Evolutionary conservation across 345 rosid species (phyloP), one percentile per base, ranked within the genome.

Genomic region (Arabis hirsuta): DNA sequence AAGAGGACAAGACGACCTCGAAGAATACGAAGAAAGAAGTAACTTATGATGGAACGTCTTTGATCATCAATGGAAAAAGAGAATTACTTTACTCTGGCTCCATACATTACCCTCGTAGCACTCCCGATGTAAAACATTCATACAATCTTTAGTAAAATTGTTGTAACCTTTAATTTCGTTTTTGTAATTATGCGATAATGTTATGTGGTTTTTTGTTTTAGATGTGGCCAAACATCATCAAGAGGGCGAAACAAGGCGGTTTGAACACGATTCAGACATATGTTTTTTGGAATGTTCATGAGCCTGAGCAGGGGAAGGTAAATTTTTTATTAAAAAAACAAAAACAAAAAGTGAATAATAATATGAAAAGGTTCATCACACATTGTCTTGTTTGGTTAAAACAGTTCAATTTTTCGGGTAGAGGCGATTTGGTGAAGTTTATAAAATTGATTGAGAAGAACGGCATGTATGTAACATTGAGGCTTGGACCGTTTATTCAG

Each of bases 401-500:
- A 76, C 79, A 94, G 97, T 86, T 32, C 73, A 82, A 90, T 64
- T 95, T 91, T 60, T 75, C 85, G 29, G 99, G 96, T 5, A 55
- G 79, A 72, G 73, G 77, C 56, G 98, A 92, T 64, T 46, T 95
- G 76, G 96, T 92, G 65, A 88, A 81, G 68, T 95, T 91, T 78
- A 71, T 95, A 75, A 95, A 79, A 83, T 2, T 81, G 76, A 74
- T 87, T 32, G 58, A 47, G 29, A 88, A 88, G 77, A 72, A 86
- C 27, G 82, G 81, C 1, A 74, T 91, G 94, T 87, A 78, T 65
- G 93, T 66, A 43, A 84, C 80, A 44, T 76, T 95, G 36, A 78
- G 98, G 78, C 70, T 90, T 71, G 99, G 99, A 39, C 98, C 99
- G 1, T 95, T 90, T 80, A 82, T 95, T 62, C 96, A 95, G 67